Evolutionary conservation across 371 early-diverging fungal species (phyloP), one percentile per base, ranked within the genome.

Genomic region (Mucor lusitanicus): DNA sequence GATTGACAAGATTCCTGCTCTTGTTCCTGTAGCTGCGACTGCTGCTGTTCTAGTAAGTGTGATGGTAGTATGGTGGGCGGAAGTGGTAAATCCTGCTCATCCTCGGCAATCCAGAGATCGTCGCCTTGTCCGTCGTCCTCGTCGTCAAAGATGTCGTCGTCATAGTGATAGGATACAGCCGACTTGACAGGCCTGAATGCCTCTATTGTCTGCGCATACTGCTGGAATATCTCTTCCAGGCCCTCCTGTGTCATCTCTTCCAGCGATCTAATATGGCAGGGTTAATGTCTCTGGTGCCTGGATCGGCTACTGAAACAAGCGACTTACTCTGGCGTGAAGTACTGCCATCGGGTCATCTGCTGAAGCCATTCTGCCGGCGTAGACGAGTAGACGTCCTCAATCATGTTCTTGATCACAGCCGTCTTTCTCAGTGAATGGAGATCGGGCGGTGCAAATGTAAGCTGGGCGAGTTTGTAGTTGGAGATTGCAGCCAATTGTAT

Each of bases 331-430:
- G 80, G 79, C 19, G 82, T 81, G 25, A 84, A 80, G 63, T 80
- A 84, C 44, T 73, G 70, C 84, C 84, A 84, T 11, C 84, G 77
- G 37, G 84, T 84, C 82, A 84, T 81, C 74, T 81, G 80, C 63
- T 78, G 77, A 50, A 84, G 59, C 84, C 84, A 84, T 53, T 78
- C 82, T n/a, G 75, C 46, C 6, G 84, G 84, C 17, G 82, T 81
- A 28, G 68, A 72, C 32, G 76, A 60, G 50, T 84, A 84, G 0
- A 84, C 55, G 40, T 65, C 61, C 28, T 84, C 77, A 48, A 84
- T 61, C 72, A 79, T 76, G 56, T 84, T 84, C 59, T 84, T 84
- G 28, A 81, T 72, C 12, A 81, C 66, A 17, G 84, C 81, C 3
- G 84, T 84, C 56, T 81, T 84, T 67, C 79, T 67, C 55, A 84